These are phyloP conservation scores for Zygoascus sp. DNA, from an alignment of 1,139 yeast species.

Conservation along the genomic window DNA sequence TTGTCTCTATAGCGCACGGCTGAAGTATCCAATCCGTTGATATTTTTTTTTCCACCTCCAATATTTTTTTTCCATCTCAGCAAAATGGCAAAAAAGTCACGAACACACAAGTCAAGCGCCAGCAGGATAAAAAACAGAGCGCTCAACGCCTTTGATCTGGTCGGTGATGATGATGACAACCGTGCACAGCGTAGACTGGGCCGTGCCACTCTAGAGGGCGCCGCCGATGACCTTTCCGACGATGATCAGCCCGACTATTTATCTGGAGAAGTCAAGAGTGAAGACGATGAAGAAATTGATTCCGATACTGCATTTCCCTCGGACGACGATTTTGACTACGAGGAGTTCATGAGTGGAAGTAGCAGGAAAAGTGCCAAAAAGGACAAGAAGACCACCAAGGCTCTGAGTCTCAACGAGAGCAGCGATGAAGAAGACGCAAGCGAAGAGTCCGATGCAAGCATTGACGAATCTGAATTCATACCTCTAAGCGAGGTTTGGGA, in stretches of 20 bases:
- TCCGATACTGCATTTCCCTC: conserved; percentile 42
- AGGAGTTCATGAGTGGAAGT: conserved; percentile 21
- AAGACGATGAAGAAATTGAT: conserved; percentile 42
- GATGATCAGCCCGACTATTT: conserved; percentile 8
- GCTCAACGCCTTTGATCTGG: conserved; percentile 49
- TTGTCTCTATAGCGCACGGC: neutral
- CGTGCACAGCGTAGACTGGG: conserved; percentile 19
- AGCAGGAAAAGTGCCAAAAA: conserved; percentile 23
- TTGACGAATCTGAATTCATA: conserved; percentile 70
- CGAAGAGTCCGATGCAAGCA: conserved; percentile 41
- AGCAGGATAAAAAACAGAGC: conserved; percentile 24
- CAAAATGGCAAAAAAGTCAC: conserved; percentile 12
- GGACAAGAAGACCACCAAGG: conserved; percentile 19
- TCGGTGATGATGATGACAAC: conserved; percentile 37
- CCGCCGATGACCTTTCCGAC: conserved; percentile 22
- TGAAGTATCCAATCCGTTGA: too few species aligned
- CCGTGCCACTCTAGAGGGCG: conserved; percentile 16
- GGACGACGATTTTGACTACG: conserved; percentile 27
- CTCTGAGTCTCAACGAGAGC: conserved; percentile 12
- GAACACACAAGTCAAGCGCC: conserved; percentile 12
- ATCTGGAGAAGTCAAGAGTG: conserved; percentile 23
- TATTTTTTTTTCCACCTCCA: conserved; percentile 1
- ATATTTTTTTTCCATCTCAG: neutral
- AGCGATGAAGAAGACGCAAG: conserved; percentile 32
- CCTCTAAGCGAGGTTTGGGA: conserved; percentile 89